These are phyloP conservation scores for Aspergillus terreus DNA, from an alignment of 2,329 filamentous ascomycete genomes.

Conservation along the genomic window DNA sequence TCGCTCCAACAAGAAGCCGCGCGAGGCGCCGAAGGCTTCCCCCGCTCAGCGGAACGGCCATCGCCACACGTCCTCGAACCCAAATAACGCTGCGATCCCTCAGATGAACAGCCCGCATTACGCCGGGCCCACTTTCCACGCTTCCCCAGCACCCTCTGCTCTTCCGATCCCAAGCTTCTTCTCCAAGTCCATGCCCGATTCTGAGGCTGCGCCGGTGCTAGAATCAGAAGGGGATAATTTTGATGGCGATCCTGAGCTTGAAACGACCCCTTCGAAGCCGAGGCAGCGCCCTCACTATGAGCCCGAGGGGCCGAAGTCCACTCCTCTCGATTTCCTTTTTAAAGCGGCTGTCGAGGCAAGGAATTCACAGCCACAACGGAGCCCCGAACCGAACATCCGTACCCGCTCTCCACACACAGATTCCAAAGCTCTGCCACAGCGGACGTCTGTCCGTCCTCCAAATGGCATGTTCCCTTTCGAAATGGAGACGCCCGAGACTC, in stretches of 20 bases:
- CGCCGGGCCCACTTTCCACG: conserved; percentile 91
- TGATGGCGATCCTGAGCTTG: conserved; percentile 28
- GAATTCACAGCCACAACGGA: conserved; percentile 54
- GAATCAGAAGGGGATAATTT: conserved; percentile 40
- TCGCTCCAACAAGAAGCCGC: conserved; percentile 35
- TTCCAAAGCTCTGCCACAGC: conserved; percentile 36
- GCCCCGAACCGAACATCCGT: conserved; percentile 34
- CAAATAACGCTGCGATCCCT: conserved; percentile 38
- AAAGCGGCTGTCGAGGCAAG: conserved; percentile 69
- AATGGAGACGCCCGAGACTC: conserved; percentile 57
- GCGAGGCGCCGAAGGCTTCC: conserved; percentile 24
- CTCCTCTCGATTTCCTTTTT: conserved; percentile 87
- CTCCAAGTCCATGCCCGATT: conserved; percentile 69
- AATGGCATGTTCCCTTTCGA: conserved; percentile 65
- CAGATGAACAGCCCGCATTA: conserved; percentile 52
- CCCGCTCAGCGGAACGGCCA: conserved; percentile 24
- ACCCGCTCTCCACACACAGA: conserved; percentile 51
- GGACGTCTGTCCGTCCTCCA: conserved; percentile 45
- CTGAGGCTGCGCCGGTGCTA: conserved; percentile 36
- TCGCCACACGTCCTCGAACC: conserved; percentile 32
- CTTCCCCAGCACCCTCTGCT: conserved; percentile 85
- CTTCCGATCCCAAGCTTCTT: conserved; percentile 88
- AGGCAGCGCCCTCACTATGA: conserved; percentile 33
- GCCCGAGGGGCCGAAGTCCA: conserved; percentile 53
- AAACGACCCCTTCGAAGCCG: conserved; percentile 45